A percentile compares a stretch with the other conserved stretches of the same genome.
Conservation (phyloP, 2,329 filamentous ascomycete species). For the Aureobasidium uvarum region DNA sequence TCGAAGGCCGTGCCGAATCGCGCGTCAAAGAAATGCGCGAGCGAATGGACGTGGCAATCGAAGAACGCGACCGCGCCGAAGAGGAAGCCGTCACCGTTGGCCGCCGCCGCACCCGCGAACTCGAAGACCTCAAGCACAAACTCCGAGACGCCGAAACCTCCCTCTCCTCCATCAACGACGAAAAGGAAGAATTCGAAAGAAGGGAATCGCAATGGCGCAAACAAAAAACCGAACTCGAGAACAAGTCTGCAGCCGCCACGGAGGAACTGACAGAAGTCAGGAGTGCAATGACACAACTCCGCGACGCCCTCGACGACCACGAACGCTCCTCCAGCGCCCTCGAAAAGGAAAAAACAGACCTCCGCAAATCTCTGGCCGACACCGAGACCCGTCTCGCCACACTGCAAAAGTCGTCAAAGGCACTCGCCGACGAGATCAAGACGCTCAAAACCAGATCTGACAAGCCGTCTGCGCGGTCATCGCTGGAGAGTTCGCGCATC, state of each 20-base stretch:
- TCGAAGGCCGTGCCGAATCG: constrained; percentile 75
- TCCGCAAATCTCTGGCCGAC: constrained; percentile 75
- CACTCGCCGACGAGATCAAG: constrained; percentile 59
- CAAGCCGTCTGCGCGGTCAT: constrained; percentile 56
- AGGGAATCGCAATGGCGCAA: constrained; percentile 72
- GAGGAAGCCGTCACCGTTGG: constrained; percentile 80
- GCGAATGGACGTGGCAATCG: constrained; percentile 83
- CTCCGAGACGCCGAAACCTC: constrained; percentile 79
- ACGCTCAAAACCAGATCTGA: constrained; percentile 43
- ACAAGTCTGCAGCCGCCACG: constrained; percentile 63
- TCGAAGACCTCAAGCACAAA: constrained; percentile 78
- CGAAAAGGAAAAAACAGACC: constrained; percentile 75
- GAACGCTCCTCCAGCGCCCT: constrained; percentile 80
- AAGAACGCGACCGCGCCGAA: constrained; percentile 89
- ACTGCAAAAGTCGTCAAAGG: constrained; percentile 65
- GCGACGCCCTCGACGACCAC: constrained; percentile 78
- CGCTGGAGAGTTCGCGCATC: constrained; percentile 55
- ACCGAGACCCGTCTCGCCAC: constrained; percentile 74
- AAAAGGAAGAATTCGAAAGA: constrained; percentile 74
- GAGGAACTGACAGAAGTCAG: constrained; percentile 75
- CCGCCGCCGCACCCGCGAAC: constrained; percentile 73
- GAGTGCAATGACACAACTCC: constrained; percentile 71
- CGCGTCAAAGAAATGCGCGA: constrained; percentile 86
- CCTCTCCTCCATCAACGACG: constrained; percentile 66
- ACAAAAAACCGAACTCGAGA: constrained; percentile 73